These are phyloP conservation scores for Plectosphaerella cucumerina DNA, from an alignment of 2,329 filamentous ascomycete genomes.

Conservation along the genomic window DNA sequence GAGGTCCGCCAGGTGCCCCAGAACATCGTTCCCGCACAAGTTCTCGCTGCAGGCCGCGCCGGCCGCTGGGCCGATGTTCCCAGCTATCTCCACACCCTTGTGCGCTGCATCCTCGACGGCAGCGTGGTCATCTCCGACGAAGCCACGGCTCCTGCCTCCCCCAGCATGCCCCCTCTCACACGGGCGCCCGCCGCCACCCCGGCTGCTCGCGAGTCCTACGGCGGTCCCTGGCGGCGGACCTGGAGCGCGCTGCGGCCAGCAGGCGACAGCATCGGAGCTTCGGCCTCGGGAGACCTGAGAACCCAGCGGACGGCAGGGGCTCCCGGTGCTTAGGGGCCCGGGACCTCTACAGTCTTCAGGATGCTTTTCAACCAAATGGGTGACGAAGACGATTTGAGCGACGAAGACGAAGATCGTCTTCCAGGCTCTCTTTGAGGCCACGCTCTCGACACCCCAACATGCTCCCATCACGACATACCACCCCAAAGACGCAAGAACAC, in stretches of 20 bases:
- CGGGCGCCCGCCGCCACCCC: conserved; percentile 3
- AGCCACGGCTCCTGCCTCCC: background rate
- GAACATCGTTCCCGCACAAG: conserved; percentile 43
- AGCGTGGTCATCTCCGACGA: conserved; percentile 21
- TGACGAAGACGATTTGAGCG: too few relatives aligned
- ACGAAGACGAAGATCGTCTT: too few relatives aligned
- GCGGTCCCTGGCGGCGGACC: conserved; percentile 15
- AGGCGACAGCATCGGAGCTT: conserved; percentile 18
- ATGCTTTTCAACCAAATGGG: too few relatives aligned
- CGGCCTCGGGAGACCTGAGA: conserved; percentile 16
- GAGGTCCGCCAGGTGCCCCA: conserved; percentile 22
- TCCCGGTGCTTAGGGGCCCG: conserved; percentile 25
- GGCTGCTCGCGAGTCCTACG: conserved; percentile 5
- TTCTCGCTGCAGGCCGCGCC: conserved; percentile 50
- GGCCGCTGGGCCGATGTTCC: conserved; percentile 57
- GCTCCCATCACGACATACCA: too few relatives aligned
- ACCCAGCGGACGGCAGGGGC: conserved; percentile 23
- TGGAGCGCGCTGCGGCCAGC: conserved; percentile 34
- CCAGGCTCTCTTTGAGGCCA: too few relatives aligned
- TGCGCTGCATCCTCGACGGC: conserved; percentile 41
- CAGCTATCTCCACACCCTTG: conserved; percentile 47
- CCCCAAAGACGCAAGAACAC: too few relatives aligned
- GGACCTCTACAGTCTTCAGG: too few relatives aligned
- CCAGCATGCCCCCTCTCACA: conserved; percentile 2
- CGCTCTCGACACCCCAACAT: too few relatives aligned